These are phyloP conservation scores for Oryza meridionalis DNA, from an alignment of 176 grass and related monocot species.

Conservation along the genomic window DNA sequence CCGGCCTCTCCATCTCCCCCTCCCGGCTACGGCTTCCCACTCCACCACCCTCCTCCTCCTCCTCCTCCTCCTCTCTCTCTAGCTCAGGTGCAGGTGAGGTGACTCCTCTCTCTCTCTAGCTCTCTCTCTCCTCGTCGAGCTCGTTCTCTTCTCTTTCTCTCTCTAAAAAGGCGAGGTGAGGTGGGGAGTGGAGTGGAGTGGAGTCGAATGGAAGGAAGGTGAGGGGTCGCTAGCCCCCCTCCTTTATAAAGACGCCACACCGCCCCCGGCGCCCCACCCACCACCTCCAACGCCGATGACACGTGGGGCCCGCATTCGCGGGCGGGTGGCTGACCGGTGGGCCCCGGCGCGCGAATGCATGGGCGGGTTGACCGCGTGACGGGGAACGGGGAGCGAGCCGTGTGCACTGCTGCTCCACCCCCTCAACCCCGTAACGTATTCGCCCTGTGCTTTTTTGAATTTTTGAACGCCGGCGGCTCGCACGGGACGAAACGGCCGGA, in stretches of 20 bases:
- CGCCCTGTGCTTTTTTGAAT: conserved; percentile 21
- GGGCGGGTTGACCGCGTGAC: conserved; percentile 25
- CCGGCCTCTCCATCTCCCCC: conserved; percentile 74
- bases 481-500: not conserved
- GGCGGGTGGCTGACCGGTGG: not conserved
- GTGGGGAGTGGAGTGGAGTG: conserved; percentile 33
- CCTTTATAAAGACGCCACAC: conserved; percentile 39
- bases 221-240: conserved; percentile 48
- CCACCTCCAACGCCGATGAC: not conserved
- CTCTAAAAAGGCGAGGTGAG: conserved; percentile 52
- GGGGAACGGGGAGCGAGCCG: not conserved
- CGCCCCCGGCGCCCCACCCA: conserved; percentile 23
- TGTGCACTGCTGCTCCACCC: not conserved
- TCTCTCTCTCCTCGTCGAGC: conserved; percentile 33
- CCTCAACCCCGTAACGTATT: conserved; percentile 17
- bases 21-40: not conserved
- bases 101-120: no score
- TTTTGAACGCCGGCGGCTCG: conserved; percentile 39
- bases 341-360: not conserved
- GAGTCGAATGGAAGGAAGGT: conserved; percentile 88
- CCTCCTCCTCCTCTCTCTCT: not conserved
- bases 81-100: no score
- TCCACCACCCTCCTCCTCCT: no score
- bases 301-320: not conserved
- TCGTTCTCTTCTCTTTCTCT: conserved; percentile 61